Base-by-base conservation (phyloP, 176 grass and related monocot species). In the Phoenix roebelenii region DNA sequence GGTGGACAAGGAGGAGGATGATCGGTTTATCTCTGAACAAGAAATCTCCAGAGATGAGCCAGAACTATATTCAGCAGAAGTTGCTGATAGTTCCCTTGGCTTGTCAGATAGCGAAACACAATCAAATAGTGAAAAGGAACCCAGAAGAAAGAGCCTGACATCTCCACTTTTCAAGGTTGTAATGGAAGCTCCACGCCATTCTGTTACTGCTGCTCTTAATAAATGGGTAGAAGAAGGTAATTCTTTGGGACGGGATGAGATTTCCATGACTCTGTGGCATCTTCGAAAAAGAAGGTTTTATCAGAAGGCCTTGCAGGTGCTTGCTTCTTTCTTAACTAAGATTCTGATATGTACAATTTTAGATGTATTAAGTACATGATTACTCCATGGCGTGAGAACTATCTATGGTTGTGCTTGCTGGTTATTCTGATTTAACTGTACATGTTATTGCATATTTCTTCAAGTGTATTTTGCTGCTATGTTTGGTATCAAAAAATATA, bases 81-180 rank as follows among this genome's bases (percentile, higher is more conserved):
- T 44, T 44, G 35, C 35, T 44, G 35, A 44, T 44, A 14, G 35
- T 44, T 44, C 35, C 35, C 35, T 44, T 44, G 35, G 35, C 9
- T 44, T 44, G 35, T 44, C 35, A 44, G 35, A 44, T 14, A 44
- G 35, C 2, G 9, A 44, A 44, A 12, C 35, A 44, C 9, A 44
- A 44, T 44, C 35, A 44, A 44, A 44, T 44, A 9, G 10, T 44
- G 10, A 14, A 44, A 44, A 44, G 9, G 35, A 44, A 14, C 35
- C 35, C 35, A 44, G 58, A 20, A 76, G 19, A 24, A 59, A 35
- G 51, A 16, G 3, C n/a, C 51, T 0, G 0, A 23, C 51, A 22
- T 80, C 18, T 3, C 44, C 39, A 52, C 66, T 98, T 30, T 79
- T 78, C 48, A 77, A 78, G 52, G 5, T 63, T 49, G 16, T 92